Conservation (phyloP, 495 filamentous ascomycete species). For the Xylaria flabelliformis region DNA sequence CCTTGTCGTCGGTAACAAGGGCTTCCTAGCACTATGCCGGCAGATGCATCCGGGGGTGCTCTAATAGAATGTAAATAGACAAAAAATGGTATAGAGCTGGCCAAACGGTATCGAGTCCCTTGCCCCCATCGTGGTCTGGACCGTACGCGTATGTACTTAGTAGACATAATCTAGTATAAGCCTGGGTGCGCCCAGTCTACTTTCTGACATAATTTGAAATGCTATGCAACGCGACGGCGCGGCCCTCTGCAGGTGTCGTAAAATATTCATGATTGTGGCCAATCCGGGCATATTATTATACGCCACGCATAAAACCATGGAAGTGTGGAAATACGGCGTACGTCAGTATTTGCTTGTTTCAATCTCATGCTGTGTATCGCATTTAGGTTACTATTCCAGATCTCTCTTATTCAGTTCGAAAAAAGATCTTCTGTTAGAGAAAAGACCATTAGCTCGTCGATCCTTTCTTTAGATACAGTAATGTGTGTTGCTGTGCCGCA, state of each 20-base stretch:
- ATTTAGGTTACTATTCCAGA: background rate
- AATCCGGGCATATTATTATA: background rate
- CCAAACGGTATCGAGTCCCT: too few species aligned
- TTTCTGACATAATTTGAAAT: constrained; percentile 16
- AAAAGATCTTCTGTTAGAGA: background rate
- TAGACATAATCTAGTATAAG: constrained; percentile 8
- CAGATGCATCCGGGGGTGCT: background rate
- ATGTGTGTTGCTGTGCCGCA: constrained; percentile 1
- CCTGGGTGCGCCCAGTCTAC: background rate
- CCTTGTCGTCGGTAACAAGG: background rate
- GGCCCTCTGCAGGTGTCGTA: background rate
- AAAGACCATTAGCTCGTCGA: constrained; percentile 3
- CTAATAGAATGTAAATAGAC: background rate
- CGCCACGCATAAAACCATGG: background rate
- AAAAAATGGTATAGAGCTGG: background rate
- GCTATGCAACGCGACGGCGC: background rate
- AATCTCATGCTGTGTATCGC: background rate
- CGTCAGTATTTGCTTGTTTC: background rate
- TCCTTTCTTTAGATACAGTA: constrained; percentile 9
- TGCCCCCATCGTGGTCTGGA: background rate
- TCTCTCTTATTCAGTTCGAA: background rate
- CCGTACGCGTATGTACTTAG: background rate
- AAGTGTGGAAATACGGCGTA: background rate
- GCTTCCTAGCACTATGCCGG: background rate
- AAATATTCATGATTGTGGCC: background rate